phyloP scores from a whole-genome alignment of 805 yeast genomes.

The Lipomyces chichibuensis region DNA sequence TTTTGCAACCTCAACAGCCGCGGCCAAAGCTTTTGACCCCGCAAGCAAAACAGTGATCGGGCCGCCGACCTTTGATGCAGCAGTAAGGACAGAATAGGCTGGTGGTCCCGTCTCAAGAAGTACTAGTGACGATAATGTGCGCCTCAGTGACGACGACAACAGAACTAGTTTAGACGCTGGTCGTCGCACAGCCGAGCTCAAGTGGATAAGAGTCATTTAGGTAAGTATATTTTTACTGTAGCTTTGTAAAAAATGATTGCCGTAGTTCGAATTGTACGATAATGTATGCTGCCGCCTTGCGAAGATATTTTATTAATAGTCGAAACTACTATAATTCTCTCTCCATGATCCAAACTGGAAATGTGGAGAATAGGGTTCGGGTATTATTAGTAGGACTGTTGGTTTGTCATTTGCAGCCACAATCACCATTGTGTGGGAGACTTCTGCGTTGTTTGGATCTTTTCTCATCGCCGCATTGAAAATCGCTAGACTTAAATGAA shows the following conservation, averaged over 20 bases:
- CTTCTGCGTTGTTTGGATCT: not conserved
- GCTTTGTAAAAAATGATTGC: not conserved
- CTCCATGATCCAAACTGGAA: too few relatives aligned
- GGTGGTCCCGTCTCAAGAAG: slow-evolving; percentile 55
- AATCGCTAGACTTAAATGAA: not conserved
- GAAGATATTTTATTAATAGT: not conserved
- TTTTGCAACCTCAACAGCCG: slow-evolving; percentile 57
- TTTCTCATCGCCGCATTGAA: not conserved
- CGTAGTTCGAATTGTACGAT: too few relatives aligned
- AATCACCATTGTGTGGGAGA: not conserved
- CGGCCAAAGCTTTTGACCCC: slow-evolving; percentile 60
- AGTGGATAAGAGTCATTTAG: not conserved
- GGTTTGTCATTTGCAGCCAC: not conserved
- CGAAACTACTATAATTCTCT: too few relatives aligned
- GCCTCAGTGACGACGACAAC: slow-evolving; percentile 7
- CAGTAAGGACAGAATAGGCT: slow-evolving; percentile 61
- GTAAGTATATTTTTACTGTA: not conserved
- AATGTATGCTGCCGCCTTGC: not conserved
- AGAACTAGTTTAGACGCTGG: not conserved
- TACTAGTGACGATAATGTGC: slow-evolving; percentile 30
- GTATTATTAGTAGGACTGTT: not conserved
- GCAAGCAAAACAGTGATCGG: slow-evolving; percentile 79
- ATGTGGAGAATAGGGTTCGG: not conserved
- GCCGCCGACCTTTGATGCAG: slow-evolving; percentile 71
- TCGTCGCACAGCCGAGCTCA: not conserved